Conservation (phyloP, 495 filamentous ascomycete genomes). For the Friedmanniomyces endolithicus region DNA sequence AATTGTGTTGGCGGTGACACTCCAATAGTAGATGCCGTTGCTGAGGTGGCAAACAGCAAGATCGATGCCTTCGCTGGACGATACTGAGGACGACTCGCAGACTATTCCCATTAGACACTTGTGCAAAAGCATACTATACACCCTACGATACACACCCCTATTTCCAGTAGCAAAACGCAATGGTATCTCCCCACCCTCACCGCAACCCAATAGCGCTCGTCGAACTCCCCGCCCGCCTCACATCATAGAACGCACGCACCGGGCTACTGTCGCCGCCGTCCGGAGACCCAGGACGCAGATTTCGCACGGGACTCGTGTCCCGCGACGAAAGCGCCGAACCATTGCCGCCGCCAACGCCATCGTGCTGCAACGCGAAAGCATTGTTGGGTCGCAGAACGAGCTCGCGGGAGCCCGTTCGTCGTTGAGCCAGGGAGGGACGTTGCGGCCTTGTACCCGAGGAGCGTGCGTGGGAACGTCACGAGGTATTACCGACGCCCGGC, state of each 20-base stretch:
- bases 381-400: background rate
- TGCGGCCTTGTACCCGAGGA: background rate
- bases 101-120: background rate
- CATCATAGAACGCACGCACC: conserved; percentile 3
- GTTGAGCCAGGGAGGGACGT: background rate
- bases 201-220: conserved; percentile 10
- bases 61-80: conserved; percentile 21
- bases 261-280: conserved; percentile 2
- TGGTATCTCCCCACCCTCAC: conserved; percentile 11
- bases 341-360: background rate
- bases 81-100: conserved; percentile 4
- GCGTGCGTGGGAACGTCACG: background rate
- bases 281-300: background rate
- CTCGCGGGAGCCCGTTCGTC: background rate
- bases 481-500: background rate
- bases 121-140: too few species aligned
- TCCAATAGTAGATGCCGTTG: conserved; percentile 19
- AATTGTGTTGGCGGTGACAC: conserved; percentile 27
- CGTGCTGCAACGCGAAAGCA: background rate
- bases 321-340: background rate
- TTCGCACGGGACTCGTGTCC: background rate
- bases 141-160: too few species aligned
- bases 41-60: conserved; percentile 11
- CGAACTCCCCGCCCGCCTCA: background rate
- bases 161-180: background rate